Evolutionary conservation across 768 basidiomycete genomes (phyloP).

Genomic region (Megacollybia marginata): DNA sequence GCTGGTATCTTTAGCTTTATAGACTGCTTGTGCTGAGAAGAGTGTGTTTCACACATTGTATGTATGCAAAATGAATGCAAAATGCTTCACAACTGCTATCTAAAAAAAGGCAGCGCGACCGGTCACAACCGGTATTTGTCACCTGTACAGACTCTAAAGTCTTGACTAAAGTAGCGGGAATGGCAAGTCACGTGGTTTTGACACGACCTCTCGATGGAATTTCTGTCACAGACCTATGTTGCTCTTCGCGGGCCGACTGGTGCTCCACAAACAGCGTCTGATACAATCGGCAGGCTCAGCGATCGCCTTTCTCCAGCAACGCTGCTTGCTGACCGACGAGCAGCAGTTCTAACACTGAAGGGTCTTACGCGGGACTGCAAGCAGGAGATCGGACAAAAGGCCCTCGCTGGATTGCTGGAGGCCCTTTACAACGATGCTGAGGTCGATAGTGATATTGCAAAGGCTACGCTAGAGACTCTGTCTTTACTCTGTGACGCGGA

Average conservation of each 20-base stretch:
- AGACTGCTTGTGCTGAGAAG: too few species aligned
- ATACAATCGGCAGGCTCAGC: constrained; percentile 82
- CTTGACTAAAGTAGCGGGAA: too few species aligned
- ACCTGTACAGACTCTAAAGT: too few species aligned
- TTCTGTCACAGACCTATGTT: constrained; percentile 78
- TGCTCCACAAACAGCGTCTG: constrained; percentile 73
- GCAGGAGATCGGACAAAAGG: constrained; percentile 75
- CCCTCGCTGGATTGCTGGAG: constrained; percentile 70
- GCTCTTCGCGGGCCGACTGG: constrained; percentile 81
- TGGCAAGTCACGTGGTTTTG: too few species aligned
- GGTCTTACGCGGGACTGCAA: constrained; percentile 90
- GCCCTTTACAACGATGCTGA: constrained; percentile 84
- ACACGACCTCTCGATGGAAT: constrained; percentile 49
- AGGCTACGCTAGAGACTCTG: constrained; percentile 87
- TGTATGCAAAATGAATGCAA: too few species aligned
- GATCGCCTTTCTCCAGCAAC: constrained; percentile 89
- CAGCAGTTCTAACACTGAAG: constrained; percentile 90
- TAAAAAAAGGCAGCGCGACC: too few species aligned
- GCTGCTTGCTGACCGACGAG: constrained; percentile 84
- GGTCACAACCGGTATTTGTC: too few species aligned
- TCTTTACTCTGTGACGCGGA: constrained; percentile 78
- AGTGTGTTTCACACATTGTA: too few species aligned
- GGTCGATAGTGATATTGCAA: constrained; percentile 87
- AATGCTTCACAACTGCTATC: too few species aligned
- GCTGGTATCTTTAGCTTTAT: too few species aligned